Evolutionary conservation across 108 stramenopile genomes (phyloP).

Genomic region (Thalassiosira profunda): DNA sequence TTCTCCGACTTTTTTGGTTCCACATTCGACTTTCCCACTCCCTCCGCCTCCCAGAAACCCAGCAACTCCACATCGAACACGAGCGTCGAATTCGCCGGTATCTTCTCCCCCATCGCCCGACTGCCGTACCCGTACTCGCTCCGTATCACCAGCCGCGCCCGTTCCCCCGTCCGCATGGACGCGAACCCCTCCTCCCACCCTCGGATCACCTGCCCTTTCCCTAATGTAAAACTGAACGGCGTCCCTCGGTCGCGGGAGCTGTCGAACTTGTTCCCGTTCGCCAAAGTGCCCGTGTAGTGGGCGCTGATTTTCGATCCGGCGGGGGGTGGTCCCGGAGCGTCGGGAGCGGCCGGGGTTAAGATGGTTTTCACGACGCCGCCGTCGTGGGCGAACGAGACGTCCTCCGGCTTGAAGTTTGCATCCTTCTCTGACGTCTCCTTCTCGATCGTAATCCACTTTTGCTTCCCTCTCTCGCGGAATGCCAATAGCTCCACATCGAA

Average conservation of each 20-base stretch:
- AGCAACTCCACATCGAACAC: conserved; percentile 97
- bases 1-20: no score
- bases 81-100: conserved; percentile 92
- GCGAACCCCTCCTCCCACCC: conserved; percentile 87
- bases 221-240: conserved; percentile 95
- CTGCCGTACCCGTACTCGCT: conserved; percentile 91
- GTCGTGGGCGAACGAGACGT: conserved; percentile 74
- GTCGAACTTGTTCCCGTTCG: conserved; percentile 92
- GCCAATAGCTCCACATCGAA: conserved; percentile 97
- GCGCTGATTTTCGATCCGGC: conserved; percentile 92
- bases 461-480: conserved; percentile 88
- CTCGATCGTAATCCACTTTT: conserved; percentile 85
- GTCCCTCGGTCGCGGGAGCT: conserved; percentile 92
- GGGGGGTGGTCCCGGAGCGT: no score
- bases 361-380: no score
- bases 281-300: conserved; percentile 98
- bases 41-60: conserved; percentile 58
- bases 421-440: conserved; percentile 87
- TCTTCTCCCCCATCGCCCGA: conserved; percentile 89
- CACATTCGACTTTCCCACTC: no score
- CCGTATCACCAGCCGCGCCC: conserved; percentile 89
- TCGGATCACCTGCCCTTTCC: conserved; percentile 93
- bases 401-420: conserved; percentile 81
- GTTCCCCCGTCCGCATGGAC: conserved; percentile 95
- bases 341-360: no score